These are phyloP conservation scores for Centrapalus pauciflorus DNA, from an alignment of 129 eudicot genomes.

Conservation along the genomic window DNA sequence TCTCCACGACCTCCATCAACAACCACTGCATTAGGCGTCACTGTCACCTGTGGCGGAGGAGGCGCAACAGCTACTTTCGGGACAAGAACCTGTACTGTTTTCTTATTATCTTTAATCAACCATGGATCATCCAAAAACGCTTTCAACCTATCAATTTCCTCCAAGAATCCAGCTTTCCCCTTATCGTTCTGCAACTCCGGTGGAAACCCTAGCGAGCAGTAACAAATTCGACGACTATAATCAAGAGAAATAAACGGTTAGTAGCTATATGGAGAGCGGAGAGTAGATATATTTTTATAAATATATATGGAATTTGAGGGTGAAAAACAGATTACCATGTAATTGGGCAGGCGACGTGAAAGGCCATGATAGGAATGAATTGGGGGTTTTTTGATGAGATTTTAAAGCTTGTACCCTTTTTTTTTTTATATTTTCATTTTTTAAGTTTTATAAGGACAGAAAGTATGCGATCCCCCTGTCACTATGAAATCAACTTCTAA, in stretches of 20 bases:
- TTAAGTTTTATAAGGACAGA: neutral
- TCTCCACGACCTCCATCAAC: conserved; percentile 22
- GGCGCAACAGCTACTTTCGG: conserved; percentile 60
- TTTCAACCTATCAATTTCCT: conserved; percentile 42
- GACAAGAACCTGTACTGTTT: conserved; percentile 66
- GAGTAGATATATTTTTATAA: neutral
- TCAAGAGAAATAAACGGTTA: conserved; percentile 17
- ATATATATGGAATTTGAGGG: conserved; percentile 3
- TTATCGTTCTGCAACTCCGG: conserved; percentile 33
- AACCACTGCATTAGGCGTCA: neutral
- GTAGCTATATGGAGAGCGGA: conserved; percentile 10
- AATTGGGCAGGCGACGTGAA: conserved; percentile 98
- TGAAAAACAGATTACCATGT: conserved; percentile 55
- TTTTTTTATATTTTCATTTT: too few relatives aligned
- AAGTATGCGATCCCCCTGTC: neutral
- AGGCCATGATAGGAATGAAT: conserved; percentile 54
- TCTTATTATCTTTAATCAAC: conserved; percentile 45
- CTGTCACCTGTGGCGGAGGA: conserved; percentile 28
- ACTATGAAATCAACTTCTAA: neutral
- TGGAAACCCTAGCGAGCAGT: conserved; percentile 73
- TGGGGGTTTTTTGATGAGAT: conserved; percentile 26
- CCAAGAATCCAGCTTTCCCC: conserved; percentile 32
- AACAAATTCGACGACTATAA: conserved; percentile 76
- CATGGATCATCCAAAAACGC: conserved; percentile 68
- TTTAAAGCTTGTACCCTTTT: conserved; percentile 22